Evolutionary conservation across 768 basidiomycete species (phyloP).

Genomic region (Podaxis sp.): DNA sequence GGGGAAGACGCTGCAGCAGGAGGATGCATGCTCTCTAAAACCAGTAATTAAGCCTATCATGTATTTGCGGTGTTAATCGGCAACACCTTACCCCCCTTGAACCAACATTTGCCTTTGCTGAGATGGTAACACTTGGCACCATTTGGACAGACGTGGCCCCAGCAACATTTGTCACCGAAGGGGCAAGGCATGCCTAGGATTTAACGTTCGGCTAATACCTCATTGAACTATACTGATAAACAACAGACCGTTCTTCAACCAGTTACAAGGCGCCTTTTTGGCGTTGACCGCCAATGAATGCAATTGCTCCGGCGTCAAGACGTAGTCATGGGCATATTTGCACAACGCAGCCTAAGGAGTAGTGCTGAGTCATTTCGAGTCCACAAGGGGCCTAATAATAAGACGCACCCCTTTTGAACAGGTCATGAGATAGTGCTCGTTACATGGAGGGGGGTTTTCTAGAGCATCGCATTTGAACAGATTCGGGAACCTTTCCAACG

Average conservation of each 20-base stretch:
- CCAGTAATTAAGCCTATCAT: background rate
- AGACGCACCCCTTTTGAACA: conserved; percentile 71
- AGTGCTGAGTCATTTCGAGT: conserved; percentile 15
- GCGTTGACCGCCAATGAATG: conserved; percentile 68
- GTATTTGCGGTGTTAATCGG: background rate
- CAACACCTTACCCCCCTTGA: conserved; percentile 58
- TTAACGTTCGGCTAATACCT: background rate
- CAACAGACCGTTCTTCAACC: conserved; percentile 65
- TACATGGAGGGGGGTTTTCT: conserved; percentile 85
- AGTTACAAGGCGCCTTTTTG: conserved; percentile 84
- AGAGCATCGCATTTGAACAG: conserved; percentile 13
- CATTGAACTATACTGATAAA: background rate
- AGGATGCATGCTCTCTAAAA: conserved; percentile 10
- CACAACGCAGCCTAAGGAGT: conserved; percentile 49
- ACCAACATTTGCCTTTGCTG: conserved; percentile 83
- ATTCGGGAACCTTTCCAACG: background rate
- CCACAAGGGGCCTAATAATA: conserved; percentile 4
- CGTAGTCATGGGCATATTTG: conserved; percentile 83
- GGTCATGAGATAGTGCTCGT: conserved; percentile 78
- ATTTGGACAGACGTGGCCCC: conserved; percentile 81
- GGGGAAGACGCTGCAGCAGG: background rate
- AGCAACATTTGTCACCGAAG: conserved; percentile 73
- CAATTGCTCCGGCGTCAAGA: conserved; percentile 66
- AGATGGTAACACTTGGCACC: conserved; percentile 70
- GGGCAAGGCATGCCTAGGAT: conserved; percentile 63